Evolutionary conservation across 768 basidiomycete species (phyloP), one percentile per base, ranked within the genome.

Genomic region (Suillus discolor): DNA sequence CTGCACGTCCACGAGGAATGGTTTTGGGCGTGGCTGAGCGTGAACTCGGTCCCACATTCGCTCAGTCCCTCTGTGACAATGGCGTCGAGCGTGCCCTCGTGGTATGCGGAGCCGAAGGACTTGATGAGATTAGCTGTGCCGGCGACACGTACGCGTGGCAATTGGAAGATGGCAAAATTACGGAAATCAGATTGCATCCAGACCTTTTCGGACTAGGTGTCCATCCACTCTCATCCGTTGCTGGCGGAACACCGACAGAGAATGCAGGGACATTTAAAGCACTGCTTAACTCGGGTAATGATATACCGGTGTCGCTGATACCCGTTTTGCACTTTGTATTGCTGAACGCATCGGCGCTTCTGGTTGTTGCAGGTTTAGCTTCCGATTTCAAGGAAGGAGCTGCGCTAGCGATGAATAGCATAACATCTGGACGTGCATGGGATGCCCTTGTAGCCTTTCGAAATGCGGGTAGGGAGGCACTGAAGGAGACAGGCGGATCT

Each of bases 61-160:
- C 92, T 0, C 80, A 87, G 59, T 90, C 91, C 3, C 79, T 97
- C 34, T 79, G 80, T 9, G 85, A 92, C 28, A 84, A 89, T 23
- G 91, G 92, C 18, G 93, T 97, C 9, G 80, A 87, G 70, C 86
- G 92, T 41, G 97, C 95, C 0, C 79, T 96, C 64, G 95, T 99
- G 25, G 97, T 99, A 0, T 98, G 96, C 71, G 97, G 97, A 1
- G 87, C 85, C 44, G 97, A 99, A 74, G 87, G 87, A 1, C 81
- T 99, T 49, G 97, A 99, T 77, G 97, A 99, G 82, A 94, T 99
- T 74, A 94, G 92, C 75, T 96, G 94, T 70, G 96, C 94, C 0
- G 97, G 97, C 1, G 87, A 90, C 16, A 96, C 96, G 11, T 85
- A 85, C 78, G 90, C 85, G 42, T 92, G 95, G 96, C 89, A 91